Conservation (phyloP, 139 green algal genomes). For the Coelastrella sp. region DNA sequence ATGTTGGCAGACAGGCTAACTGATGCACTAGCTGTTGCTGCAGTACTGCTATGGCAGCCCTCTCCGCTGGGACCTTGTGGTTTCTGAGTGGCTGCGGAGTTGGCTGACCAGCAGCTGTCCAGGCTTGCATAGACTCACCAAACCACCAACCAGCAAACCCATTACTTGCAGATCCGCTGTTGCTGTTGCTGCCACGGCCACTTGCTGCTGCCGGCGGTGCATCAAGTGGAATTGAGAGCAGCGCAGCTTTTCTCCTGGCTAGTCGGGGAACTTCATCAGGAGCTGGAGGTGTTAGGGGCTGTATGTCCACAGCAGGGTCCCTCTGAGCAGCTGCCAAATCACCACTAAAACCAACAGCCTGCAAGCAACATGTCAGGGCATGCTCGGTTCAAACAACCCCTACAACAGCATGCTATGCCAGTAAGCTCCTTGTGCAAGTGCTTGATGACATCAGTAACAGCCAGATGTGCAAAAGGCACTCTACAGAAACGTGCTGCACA, state of each 20-base stretch:
- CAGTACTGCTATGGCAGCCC: constrained; percentile 2
- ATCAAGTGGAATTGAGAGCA: constrained; percentile 32
- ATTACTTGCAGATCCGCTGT: neutral
- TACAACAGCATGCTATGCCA: too few species aligned
- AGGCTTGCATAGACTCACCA: constrained; percentile 33
- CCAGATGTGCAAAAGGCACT: too few species aligned
- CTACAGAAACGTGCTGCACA: too few species aligned
- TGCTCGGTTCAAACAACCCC: too few species aligned
- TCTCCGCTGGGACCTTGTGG: neutral
- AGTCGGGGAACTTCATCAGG: neutral
- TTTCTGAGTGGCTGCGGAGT: constrained; percentile 12
- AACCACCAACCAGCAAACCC: constrained; percentile 4
- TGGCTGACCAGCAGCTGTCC: constrained; percentile 41
- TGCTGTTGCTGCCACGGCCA: constrained; percentile 7
- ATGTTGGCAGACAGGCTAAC: constrained; percentile 42
- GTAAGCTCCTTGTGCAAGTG: too few species aligned
- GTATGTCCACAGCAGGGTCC: neutral
- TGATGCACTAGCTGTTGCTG: constrained; percentile 12
- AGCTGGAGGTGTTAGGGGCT: neutral
- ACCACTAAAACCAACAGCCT: constrained; percentile 25
- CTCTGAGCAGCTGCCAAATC: constrained; percentile 4
- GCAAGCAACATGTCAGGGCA: neutral
- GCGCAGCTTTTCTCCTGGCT: constrained; percentile 16
- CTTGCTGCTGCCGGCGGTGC: constrained; percentile 4
- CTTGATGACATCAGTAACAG: too few species aligned